Conservation (phyloP, 495 filamentous ascomycete genomes). For the Cenococcum geophilum region DNA sequence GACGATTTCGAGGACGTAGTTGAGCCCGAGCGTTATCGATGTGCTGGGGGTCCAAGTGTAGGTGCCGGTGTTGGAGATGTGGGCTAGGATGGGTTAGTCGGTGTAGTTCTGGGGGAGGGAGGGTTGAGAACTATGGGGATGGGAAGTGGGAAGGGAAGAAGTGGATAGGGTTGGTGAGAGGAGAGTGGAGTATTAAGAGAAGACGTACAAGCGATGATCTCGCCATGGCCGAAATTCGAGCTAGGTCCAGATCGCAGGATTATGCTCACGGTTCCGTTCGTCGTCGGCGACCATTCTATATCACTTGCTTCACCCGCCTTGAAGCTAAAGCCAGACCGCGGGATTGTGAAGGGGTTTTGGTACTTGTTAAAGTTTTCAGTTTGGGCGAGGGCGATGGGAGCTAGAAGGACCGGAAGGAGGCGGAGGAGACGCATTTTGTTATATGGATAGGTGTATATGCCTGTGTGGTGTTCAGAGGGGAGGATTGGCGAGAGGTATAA, state of each 20-base stretch:
- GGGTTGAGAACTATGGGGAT: not conserved
- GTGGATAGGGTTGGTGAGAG: too few relatives aligned
- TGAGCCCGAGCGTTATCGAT: slow-evolving; percentile 19
- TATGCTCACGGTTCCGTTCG: slow-evolving; percentile 49
- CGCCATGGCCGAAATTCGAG: slow-evolving; percentile 43
- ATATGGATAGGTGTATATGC: not conserved
- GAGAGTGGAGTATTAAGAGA: too few relatives aligned
- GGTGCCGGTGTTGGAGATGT: slow-evolving; percentile 51
- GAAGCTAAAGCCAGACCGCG: slow-evolving; percentile 43
- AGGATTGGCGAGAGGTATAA: not conserved
- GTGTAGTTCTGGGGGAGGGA: slow-evolving; percentile 4
- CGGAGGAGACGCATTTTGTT: slow-evolving; percentile 20
- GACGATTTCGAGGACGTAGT: not conserved
- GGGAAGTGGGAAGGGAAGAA: too few relatives aligned
- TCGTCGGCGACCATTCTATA: slow-evolving; percentile 52
- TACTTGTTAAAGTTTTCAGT: not conserved
- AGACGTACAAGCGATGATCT: slow-evolving; percentile 35
- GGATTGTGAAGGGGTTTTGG: slow-evolving; percentile 52
- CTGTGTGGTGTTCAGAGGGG: not conserved
- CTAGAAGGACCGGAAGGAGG: slow-evolving; percentile 13
- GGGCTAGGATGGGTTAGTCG: slow-evolving; percentile 4
- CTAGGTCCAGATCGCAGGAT: slow-evolving; percentile 48
- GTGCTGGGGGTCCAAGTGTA: slow-evolving; percentile 49
- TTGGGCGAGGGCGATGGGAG: slow-evolving; percentile 19
- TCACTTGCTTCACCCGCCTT: slow-evolving; percentile 47